Evolutionary conservation across 768 basidiomycete species (phyloP).

Genomic region (Hysterangium stoloniferum): DNA sequence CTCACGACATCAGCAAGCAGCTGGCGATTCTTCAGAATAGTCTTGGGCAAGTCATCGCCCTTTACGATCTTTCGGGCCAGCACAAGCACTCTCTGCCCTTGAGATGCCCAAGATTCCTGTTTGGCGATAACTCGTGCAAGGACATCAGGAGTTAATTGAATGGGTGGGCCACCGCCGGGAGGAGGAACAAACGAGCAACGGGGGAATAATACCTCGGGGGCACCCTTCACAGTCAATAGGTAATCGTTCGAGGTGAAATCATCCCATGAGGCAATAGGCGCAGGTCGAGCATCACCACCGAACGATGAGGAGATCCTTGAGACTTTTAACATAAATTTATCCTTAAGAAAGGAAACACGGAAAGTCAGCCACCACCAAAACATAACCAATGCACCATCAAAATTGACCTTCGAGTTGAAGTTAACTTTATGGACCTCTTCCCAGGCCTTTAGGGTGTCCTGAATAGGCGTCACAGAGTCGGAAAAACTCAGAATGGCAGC

Average conservation of each 20-base stretch:
- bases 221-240: slow-evolving; percentile 39
- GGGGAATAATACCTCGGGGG: slow-evolving; percentile 42
- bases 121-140: slow-evolving; percentile 26
- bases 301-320: slow-evolving; percentile 17
- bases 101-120: slow-evolving; percentile 42
- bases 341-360: slow-evolving; percentile 25
- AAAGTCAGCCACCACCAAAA: not conserved
- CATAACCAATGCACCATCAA: slow-evolving; percentile 16
- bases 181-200: slow-evolving; percentile 34
- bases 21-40: slow-evolving; percentile 22
- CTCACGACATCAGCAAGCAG: slow-evolving; percentile 37
- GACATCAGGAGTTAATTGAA: slow-evolving; percentile 25
- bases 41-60: slow-evolving; percentile 25
- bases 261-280: slow-evolving; percentile 24
- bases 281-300: slow-evolving; percentile 9
- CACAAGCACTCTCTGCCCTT: slow-evolving; percentile 56
- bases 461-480: slow-evolving; percentile 25
- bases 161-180: slow-evolving; percentile 26
- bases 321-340: slow-evolving; percentile 48
- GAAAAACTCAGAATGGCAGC: slow-evolving; percentile 48
- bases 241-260: slow-evolving; percentile 19
- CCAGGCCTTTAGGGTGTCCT: slow-evolving; percentile 28
- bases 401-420: slow-evolving; percentile 35
- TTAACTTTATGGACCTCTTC: slow-evolving; percentile 27
- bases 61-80: slow-evolving; percentile 40